These are phyloP conservation scores for Trichoderma sp. DNA, from an alignment of 2,329 filamentous ascomycete genomes.

Conservation along the genomic window DNA sequence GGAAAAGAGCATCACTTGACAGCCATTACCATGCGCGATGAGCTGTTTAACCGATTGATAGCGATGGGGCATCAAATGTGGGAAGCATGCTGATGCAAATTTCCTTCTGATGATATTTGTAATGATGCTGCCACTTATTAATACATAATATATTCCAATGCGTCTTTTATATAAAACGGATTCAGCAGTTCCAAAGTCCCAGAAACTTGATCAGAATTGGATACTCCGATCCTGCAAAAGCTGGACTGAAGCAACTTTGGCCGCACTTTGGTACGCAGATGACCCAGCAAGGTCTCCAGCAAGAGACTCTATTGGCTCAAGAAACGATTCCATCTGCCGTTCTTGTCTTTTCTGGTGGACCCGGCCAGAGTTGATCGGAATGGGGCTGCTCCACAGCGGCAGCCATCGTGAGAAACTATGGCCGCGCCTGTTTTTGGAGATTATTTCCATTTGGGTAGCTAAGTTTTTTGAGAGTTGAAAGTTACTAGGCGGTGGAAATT, in stretches of 20 bases:
- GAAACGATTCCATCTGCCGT: not conserved
- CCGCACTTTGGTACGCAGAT: not conserved
- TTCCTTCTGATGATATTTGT: not conserved
- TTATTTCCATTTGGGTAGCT: not conserved
- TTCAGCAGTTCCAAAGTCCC: not conserved
- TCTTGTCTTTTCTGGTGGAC: not conserved
- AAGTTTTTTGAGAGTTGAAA: not conserved
- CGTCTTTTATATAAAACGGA: not conserved
- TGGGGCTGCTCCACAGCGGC: not conserved
- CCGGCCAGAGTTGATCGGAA: not conserved
- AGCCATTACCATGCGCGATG: conserved; percentile 68
- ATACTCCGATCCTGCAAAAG: not conserved
- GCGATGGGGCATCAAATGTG: conserved; percentile 79
- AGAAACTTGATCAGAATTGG: not conserved
- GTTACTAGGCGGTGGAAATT: not conserved
- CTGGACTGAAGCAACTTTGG: conserved; percentile 3
- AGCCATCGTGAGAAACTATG: conserved; percentile 3
- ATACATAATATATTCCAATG: not conserved
- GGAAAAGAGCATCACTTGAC: conserved; percentile 62
- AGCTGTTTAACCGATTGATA: conserved; percentile 75
- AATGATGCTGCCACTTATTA: not conserved
- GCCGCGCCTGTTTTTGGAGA: not conserved
- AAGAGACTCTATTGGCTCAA: not conserved
- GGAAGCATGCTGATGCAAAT: conserved; percentile 51
- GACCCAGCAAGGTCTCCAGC: not conserved